A percentile compares a stretch with the other conserved stretches of the same genome.
Conservation (phyloP, 495 filamentous ascomycete species). For the Talaromyces wortmannii region DNA sequence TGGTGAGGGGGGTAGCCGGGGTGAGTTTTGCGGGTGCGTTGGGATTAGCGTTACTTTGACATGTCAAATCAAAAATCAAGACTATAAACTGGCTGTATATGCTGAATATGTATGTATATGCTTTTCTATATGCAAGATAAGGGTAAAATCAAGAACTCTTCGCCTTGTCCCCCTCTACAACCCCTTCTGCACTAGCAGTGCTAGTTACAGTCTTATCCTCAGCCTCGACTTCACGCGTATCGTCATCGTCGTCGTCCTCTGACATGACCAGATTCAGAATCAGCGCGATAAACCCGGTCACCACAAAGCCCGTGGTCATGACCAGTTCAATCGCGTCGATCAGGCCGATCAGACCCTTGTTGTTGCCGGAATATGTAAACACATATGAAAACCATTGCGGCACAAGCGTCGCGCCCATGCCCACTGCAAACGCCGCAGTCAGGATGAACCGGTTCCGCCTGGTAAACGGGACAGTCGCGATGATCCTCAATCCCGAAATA, state of each 20-base stretch:
- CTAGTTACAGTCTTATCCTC: no score
- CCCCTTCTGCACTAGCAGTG: no score
- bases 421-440: constrained; percentile 68
- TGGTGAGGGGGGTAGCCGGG: neutral
- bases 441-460: constrained; percentile 85
- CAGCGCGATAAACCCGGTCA: constrained; percentile 65
- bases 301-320: constrained; percentile 61
- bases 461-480: constrained; percentile 69
- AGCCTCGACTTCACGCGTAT: neutral
- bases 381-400: constrained; percentile 70
- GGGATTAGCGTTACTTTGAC: neutral
- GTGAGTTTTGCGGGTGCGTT: constrained; percentile 1
- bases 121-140: no score
- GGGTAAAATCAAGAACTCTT: no score
- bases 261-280: constrained; percentile 67
- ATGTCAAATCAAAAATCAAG: no score
- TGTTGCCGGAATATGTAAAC: constrained; percentile 67
- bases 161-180: no score
- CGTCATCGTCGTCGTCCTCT: constrained; percentile 62
- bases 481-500: constrained; percentile 81
- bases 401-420: constrained; percentile 76
- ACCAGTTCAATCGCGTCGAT: constrained; percentile 76
- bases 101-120: no score
- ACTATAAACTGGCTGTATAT: no score
- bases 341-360: constrained; percentile 67